phyloP scores from a whole-genome alignment of 2,329 filamentous ascomycete species.

The Fusarium luffae region DNA sequence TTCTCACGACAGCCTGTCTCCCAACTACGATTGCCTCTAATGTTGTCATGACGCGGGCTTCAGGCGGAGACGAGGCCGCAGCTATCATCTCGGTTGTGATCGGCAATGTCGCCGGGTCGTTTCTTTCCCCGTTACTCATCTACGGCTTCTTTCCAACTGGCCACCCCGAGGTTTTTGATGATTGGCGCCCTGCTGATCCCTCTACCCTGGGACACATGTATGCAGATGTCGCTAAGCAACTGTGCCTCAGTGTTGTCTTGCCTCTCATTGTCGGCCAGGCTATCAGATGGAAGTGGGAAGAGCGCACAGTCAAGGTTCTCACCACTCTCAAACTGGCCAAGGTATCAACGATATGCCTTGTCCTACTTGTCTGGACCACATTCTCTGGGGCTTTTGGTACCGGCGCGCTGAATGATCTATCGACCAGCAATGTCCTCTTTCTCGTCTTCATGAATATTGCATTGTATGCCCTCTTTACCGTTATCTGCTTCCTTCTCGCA shows the following conservation, averaged over 20 bases:
- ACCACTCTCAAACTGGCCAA: conserved; percentile 65
- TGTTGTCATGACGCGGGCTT: conserved; percentile 77
- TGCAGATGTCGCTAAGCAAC: conserved; percentile 72
- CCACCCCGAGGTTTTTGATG: conserved; percentile 60
- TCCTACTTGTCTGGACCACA: conserved; percentile 68
- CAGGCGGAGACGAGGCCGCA: conserved; percentile 74
- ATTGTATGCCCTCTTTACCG: conserved; percentile 70
- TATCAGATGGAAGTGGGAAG: conserved; percentile 62
- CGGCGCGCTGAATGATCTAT: conserved; percentile 68
- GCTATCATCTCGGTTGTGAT: conserved; percentile 76
- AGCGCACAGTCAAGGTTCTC: conserved; percentile 64
- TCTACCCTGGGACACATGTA: conserved; percentile 71
- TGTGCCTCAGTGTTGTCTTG: conserved; percentile 73
- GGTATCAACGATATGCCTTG: conserved; percentile 59
- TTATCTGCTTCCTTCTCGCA: conserved; percentile 66
- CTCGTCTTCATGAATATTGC: conserved; percentile 75
- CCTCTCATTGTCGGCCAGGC: conserved; percentile 72
- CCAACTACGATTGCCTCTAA: conserved; percentile 80
- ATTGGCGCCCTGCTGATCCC: conserved; percentile 65
- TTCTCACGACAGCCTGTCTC: conserved; percentile 74
- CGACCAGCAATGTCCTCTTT: conserved; percentile 71
- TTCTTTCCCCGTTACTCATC: conserved; percentile 72
- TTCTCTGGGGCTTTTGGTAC: conserved; percentile 75
- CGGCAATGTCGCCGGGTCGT: conserved; percentile 75
- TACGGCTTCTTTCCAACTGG: conserved; percentile 67